Evolutionary conservation across 352 stramenopile genomes (phyloP).

Genomic region (Phytophthora pini): DNA sequence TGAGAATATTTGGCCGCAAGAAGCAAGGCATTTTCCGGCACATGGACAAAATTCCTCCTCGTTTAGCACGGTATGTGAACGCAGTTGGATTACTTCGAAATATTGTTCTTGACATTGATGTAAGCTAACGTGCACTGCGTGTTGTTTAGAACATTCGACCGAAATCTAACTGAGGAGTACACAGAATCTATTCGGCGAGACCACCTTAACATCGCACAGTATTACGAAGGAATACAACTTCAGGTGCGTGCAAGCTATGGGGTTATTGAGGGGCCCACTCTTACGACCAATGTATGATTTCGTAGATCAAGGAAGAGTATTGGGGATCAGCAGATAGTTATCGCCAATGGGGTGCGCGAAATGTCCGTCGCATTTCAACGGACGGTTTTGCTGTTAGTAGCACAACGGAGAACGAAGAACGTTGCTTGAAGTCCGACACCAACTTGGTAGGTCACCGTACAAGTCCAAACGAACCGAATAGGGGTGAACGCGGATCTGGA

Average conservation of each 20-base stretch:
- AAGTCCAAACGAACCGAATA: constrained; percentile 14
- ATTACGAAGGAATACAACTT: constrained; percentile 56
- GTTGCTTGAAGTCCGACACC: constrained; percentile 48
- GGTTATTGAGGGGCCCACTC: not conserved
- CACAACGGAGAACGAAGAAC: constrained; percentile 45
- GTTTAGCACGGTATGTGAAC: constrained; percentile 49
- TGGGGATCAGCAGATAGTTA: constrained; percentile 73
- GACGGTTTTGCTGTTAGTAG: constrained; percentile 31
- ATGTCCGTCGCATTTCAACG: constrained; percentile 51
- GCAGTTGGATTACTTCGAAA: not conserved
- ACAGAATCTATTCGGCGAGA: constrained; percentile 56
- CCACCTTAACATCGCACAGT: constrained; percentile 63
- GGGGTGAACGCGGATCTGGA: constrained; percentile 25
- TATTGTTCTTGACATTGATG: not conserved
- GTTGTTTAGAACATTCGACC: constrained; percentile 68
- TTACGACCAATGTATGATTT: not conserved
- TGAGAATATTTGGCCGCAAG: constrained; percentile 67
- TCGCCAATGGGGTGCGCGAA: constrained; percentile 60
- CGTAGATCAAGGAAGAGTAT: constrained; percentile 54
- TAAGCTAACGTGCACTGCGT: constrained; percentile 11
- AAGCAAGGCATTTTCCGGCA: constrained; percentile 71
- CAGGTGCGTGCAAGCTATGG: constrained; percentile 31
- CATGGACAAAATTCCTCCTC: constrained; percentile 58
- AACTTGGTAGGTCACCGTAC: constrained; percentile 23
- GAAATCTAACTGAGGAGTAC: constrained; percentile 71